Evolutionary conservation across 176 grass and related monocot genomes (phyloP).

Genomic region (Phragmites australis): DNA sequence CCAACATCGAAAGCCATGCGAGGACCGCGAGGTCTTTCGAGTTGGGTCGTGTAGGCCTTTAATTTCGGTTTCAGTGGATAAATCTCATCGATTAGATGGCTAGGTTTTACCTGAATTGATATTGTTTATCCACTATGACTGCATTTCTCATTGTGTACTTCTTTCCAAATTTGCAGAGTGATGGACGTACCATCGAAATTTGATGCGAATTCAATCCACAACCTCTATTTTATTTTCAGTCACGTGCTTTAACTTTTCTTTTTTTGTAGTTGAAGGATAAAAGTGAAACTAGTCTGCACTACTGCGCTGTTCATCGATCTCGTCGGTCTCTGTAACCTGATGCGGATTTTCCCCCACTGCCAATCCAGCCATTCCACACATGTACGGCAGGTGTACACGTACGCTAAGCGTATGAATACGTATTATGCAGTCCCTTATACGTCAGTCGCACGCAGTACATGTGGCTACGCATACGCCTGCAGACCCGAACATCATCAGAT

Average conservation of each 20-base stretch:
- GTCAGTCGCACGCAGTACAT: not conserved
- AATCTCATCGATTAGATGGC: conserved; percentile 19
- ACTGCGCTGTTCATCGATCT: not conserved
- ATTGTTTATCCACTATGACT: not conserved
- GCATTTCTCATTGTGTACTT: not conserved
- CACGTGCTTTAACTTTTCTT: not conserved
- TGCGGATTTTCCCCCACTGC: too few relatives aligned
- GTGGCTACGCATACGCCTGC: not conserved
- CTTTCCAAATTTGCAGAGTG: not conserved
- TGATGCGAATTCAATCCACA: not conserved
- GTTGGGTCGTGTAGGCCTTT: not conserved
- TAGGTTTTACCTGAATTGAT: not conserved
- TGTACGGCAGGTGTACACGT: not conserved
- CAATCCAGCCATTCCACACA: not conserved
- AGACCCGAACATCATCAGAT: not conserved
- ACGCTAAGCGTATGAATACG: not conserved
- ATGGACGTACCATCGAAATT: not conserved
- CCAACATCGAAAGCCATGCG: not conserved
- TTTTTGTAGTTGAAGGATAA: not conserved
- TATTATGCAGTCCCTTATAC: not conserved
- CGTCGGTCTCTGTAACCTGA: not conserved
- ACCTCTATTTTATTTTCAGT: not conserved
- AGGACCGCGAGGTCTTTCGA: conserved; percentile 16
- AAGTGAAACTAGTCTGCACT: not conserved
- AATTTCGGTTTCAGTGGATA: not conserved